Evolutionary conservation across 192 early-diverging fungal genomes (phyloP).

Genomic region (Neocallimastix lanati): DNA sequence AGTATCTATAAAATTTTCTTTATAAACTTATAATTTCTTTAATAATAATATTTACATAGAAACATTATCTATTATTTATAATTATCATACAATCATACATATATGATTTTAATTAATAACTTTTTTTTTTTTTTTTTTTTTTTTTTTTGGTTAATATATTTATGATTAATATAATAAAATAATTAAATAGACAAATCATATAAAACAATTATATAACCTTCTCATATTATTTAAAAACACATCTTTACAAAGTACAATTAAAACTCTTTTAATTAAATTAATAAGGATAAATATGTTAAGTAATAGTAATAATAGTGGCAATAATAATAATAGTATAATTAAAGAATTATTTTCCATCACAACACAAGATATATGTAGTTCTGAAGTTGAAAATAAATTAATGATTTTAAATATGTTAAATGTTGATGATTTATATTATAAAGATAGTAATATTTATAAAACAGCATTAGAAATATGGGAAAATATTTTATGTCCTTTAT

Average conservation of each 20-base stretch:
- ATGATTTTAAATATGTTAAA: neutral
- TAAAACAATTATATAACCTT: neutral
- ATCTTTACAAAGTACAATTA: neutral
- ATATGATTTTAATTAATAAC: no score
- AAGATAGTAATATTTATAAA: neutral
- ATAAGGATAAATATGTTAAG: neutral
- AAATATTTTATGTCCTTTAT: neutral
- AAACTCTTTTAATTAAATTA: neutral
- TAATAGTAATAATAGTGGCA: neutral
- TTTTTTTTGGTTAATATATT: no score
- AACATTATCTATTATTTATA: no score
- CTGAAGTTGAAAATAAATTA: neutral
- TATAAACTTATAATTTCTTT: no score
- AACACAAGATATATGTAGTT: neutral
- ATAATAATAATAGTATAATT: neutral
- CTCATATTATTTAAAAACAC: neutral
- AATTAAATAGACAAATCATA: neutral
- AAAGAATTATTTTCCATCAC: neutral
- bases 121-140: no score
- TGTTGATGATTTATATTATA: neutral
- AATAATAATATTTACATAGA: no score
- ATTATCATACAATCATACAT: no score
- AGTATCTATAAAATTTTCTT: neutral
- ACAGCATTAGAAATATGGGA: neutral
- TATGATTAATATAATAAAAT: no score